Evolutionary conservation across 805 yeast genomes (phyloP).

Genomic region (Starmerella apicola): DNA sequence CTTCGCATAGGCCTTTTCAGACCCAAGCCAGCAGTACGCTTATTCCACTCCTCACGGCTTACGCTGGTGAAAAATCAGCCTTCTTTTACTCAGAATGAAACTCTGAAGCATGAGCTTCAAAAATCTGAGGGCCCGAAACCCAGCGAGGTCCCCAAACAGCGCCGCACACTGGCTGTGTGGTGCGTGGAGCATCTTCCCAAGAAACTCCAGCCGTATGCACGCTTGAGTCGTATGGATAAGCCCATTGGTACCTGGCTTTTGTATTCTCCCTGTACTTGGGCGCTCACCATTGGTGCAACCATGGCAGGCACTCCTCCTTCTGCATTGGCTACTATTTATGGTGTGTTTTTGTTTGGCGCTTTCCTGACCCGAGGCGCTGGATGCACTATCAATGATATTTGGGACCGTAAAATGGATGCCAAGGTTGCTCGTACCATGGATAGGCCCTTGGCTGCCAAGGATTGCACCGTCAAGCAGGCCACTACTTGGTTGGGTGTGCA

Average conservation of each 20-base stretch:
- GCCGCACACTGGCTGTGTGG: conserved; percentile 24
- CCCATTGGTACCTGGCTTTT: conserved; percentile 91
- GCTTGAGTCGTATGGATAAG: conserved; percentile 78
- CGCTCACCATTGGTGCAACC: conserved; percentile 79
- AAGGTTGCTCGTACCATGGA: conserved; percentile 79
- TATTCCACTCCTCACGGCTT: too few species aligned
- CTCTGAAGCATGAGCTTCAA: too few species aligned
- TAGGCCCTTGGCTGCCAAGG: conserved; percentile 86
- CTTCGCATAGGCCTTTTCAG: too few species aligned
- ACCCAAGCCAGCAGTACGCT: too few species aligned
- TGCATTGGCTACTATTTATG: conserved; percentile 48
- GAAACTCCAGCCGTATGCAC: conserved; percentile 69
- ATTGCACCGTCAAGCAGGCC: conserved; percentile 63
- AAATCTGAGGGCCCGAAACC: neutral
- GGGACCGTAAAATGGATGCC: conserved; percentile 71
- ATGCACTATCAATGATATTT: conserved; percentile 83
- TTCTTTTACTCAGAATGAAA: too few species aligned
- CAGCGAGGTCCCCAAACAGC: neutral
- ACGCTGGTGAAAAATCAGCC: too few species aligned
- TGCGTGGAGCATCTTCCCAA: conserved; percentile 14
- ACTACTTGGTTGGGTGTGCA: conserved; percentile 59
- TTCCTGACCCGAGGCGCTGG: conserved; percentile 95
- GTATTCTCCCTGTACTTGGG: conserved; percentile 82
- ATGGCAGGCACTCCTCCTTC: conserved; percentile 51
- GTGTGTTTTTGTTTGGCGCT: conserved; percentile 72